Percentiles rank a stretch among this genome's conserved stretches.
Evolutionary conservation across 305 asterid genomes (phyloP).

Genomic region (Striga hermonthica): DNA sequence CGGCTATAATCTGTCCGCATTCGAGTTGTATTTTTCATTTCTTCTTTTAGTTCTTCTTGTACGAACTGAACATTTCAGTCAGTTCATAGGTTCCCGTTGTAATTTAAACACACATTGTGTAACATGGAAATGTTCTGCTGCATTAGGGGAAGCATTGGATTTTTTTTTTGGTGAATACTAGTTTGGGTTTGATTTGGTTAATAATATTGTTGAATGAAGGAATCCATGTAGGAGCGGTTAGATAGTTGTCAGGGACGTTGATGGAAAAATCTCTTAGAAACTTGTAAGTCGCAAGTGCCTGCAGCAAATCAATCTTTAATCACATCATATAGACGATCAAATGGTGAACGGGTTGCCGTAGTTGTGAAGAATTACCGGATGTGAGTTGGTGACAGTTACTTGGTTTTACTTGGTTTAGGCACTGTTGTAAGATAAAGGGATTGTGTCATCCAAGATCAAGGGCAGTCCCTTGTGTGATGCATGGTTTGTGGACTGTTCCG

Average conservation of each 20-base stretch:
- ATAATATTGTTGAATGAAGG: constrained; percentile 13
- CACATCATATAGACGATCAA: constrained; percentile 5
- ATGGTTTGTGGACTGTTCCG: no score
- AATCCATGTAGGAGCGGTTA: constrained; percentile 5
- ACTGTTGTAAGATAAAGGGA: no score
- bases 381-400: no score
- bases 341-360: not conserved
- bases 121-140: constrained; percentile 19
- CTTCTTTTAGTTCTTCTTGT: no score
- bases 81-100: no score
- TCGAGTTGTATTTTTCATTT: no score
- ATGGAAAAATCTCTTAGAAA: constrained; percentile 18
- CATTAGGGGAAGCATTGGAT: constrained; percentile 21
- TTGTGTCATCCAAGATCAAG: no score
- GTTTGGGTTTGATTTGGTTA: constrained; percentile 18
- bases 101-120: no score
- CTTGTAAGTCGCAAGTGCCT: not conserved
- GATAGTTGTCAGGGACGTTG: constrained; percentile 17
- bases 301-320: constrained; percentile 1
- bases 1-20: no score
- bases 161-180: constrained; percentile 18
- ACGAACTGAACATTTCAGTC: no score
- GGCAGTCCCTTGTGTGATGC: no score
- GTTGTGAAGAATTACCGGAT: not conserved
- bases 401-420: no score